A percentile compares a stretch with the other conserved stretches of the same genome.
These are phyloP conservation scores for Pelargonium fulgidum DNA, from an alignment of 441 rosid genomes.

Conservation along the genomic window DNA sequence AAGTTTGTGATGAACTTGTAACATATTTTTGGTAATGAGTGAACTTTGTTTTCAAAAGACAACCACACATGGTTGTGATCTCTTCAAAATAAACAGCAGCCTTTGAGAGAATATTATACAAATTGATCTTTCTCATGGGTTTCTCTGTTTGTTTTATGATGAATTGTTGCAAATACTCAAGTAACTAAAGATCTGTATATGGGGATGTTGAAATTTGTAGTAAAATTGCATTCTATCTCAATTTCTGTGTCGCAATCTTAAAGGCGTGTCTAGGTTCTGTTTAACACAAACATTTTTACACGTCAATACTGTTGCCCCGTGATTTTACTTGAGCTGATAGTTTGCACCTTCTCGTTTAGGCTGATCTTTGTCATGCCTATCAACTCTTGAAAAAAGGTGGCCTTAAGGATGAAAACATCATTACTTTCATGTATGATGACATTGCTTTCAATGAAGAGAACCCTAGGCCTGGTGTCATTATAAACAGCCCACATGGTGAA, in stretches of 20 bases:
- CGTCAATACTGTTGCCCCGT: background rate
- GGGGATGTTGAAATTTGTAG: background rate
- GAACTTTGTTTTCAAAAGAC: background rate
- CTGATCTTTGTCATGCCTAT: constrained; percentile 94
- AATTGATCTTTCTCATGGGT: background rate
- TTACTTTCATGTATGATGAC: constrained; percentile 94
- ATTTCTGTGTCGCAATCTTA: background rate
- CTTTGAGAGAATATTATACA: background rate
- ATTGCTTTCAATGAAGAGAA: constrained; percentile 66
- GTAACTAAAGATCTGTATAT: background rate
- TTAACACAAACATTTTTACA: background rate
- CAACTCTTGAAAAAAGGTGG: constrained; percentile 87
- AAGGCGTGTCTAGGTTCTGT: background rate
- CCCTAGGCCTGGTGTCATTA: constrained; percentile 77
- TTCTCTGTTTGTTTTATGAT: background rate
- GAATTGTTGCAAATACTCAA: background rate
- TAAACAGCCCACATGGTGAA: constrained; percentile 72
- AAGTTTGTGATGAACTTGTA: no score
- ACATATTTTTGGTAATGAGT: background rate
- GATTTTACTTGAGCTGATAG: background rate
- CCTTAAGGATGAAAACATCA: constrained; percentile 79
- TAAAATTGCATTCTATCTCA: background rate
- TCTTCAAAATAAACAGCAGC: background rate
- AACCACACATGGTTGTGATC: background rate
- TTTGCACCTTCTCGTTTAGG: constrained; percentile 36